These are phyloP conservation scores for Talaromyces sp. DNA, from an alignment of 2,329 filamentous ascomycete genomes.

Conservation along the genomic window DNA sequence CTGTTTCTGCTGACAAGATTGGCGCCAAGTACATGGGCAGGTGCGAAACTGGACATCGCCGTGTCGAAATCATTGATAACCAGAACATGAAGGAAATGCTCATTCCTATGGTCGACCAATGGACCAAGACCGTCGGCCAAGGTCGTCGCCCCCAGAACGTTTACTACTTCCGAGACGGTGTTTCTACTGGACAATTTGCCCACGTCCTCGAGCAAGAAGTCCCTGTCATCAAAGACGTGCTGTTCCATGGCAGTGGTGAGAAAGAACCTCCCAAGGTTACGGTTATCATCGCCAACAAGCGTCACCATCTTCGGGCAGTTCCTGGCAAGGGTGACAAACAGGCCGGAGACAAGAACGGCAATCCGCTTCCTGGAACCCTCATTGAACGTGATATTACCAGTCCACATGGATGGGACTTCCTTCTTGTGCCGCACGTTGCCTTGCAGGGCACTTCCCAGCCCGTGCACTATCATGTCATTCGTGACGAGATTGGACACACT, in stretches of 20 bases:
- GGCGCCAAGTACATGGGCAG: conserved; percentile 71
- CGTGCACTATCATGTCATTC: conserved; percentile 83
- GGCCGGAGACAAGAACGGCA: conserved; percentile 66
- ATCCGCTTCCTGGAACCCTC: conserved; percentile 78
- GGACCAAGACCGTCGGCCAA: conserved; percentile 52
- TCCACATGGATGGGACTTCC: conserved; percentile 87
- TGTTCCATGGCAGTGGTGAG: conserved; percentile 37
- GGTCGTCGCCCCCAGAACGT: conserved; percentile 63
- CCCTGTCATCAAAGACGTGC: conserved; percentile 57
- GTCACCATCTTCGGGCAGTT: conserved; percentile 92
- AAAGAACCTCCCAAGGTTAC: conserved; percentile 62
- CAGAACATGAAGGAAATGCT: conserved; percentile 63
- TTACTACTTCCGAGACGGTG: conserved; percentile 90
- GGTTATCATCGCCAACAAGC: conserved; percentile 84
- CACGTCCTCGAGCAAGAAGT: conserved; percentile 79
- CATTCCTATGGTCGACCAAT: conserved; percentile 56
- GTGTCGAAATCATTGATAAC: conserved; percentile 69
- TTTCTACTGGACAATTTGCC: conserved; percentile 77
- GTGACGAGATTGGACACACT: conserved; percentile 68
- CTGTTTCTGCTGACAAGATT: conserved; percentile 67
- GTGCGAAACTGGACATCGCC: conserved; percentile 75
- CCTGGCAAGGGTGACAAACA: conserved; percentile 51
- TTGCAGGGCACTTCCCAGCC: conserved; percentile 93
- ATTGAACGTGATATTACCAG: conserved; percentile 88
- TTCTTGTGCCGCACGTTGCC: conserved; percentile 63